A percentile compares a stretch with the other conserved stretches of the same genome.
Conservation (phyloP, 169 alveolate species). For the Cryptosporidium ryanae region DNA sequence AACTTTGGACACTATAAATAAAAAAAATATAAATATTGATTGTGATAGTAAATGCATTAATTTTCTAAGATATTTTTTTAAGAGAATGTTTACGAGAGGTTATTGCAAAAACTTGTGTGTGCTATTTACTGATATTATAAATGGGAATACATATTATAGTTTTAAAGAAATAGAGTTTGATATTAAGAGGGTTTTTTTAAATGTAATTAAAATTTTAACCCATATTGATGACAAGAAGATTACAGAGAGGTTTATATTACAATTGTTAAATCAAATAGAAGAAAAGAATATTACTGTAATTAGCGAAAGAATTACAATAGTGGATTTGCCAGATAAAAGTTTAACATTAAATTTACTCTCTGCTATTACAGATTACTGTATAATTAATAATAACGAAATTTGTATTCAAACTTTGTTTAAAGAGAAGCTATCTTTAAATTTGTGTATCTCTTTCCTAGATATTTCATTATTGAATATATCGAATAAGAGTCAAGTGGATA, state of each 20-base stretch:
- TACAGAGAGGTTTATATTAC: too few species aligned
- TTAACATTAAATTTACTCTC: not conserved
- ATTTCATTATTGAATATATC: too few species aligned
- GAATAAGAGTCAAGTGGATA: too few species aligned
- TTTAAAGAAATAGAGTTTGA: not conserved
- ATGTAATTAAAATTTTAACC: not conserved
- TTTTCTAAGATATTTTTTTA: constrained; percentile 1
- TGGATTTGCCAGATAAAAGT: too few species aligned
- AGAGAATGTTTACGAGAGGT: constrained; percentile 39
- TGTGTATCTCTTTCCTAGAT: too few species aligned
- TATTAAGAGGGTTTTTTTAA: not conserved
- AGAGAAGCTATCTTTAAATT: too few species aligned
- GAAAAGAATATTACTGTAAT: too few species aligned
- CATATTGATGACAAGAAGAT: too few species aligned
- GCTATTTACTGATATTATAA: constrained; percentile 3
- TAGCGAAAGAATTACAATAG: too few species aligned
- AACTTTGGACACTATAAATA: not conserved
- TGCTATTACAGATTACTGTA: not conserved
- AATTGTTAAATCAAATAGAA: too few species aligned
- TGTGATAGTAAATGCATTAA: not conserved
- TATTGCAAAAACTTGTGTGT: constrained; percentile 14
- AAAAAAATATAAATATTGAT: not conserved
- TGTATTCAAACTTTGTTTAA: too few species aligned
- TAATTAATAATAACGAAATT: too few species aligned
- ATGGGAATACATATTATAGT: not conserved